Base-by-base conservation (phyloP, 1,284 basidiomycete species). In the Microbotryomycetes sp. region DNA sequence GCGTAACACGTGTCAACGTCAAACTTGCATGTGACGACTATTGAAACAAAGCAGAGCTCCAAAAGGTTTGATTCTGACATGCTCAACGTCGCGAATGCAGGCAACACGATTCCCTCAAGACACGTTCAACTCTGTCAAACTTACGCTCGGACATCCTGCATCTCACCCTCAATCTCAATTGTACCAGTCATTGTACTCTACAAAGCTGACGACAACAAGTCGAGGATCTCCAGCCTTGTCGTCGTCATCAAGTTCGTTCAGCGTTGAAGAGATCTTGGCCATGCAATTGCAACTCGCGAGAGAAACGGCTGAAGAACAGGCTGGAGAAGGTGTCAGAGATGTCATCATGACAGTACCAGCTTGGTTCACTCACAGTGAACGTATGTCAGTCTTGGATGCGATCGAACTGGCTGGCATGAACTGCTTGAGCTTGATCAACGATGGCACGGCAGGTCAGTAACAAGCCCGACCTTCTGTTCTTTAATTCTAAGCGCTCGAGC, bases 221-320 rank as follows among this genome's bases (percentile, higher is more conserved):
- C 82, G 87, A 54, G 80, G 80, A 36, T 88, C 86, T 2, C 82
- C 82, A 56, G 80, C 77, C 31, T 74, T 86, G 49, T 79, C 76
- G 62, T 83, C 80, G 61, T 80, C 79, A 1, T 50, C 42, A 9
- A 51, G 52, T 1, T 58, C 64, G 4, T 55, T 54, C 31, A 54
- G 82, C 23, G 84, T 88, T 22, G 92, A 97, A 73, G 94, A 97
- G 75, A 84, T 97, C 49, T 81, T 97, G 46, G 96, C 87, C 5
- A 94, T 97, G 87, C 89, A 98, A 77, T 81, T 98, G 63, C 82
- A 86, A 6, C 96, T 97, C 77, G 84, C 92, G 72, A 89, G 88
- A 67, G 83, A 87, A 55, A 83, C 98, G 25, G 94, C 93, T 1
- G 89, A 96, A 75, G 79, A 80, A 50, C 78, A 85, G 23, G 85